Evolutionary conservation across 2,329 filamentous ascomycete genomes (phyloP).

Genomic region (Exophiala calicioides): DNA sequence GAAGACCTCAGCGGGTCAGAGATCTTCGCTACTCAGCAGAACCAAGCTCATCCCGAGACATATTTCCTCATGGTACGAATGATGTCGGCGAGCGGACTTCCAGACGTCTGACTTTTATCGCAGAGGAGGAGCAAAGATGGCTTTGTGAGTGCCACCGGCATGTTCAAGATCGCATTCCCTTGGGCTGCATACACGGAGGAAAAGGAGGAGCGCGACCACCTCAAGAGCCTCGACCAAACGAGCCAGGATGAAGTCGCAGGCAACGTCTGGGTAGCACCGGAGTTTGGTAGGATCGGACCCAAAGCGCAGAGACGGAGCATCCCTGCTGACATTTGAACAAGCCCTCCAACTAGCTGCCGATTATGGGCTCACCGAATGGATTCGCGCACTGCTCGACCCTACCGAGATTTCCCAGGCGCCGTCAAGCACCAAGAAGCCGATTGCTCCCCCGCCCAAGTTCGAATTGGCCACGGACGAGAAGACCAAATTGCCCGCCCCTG

Average conservation of each 20-base stretch:
- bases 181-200: conserved; percentile 64
- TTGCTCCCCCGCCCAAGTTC: conserved; percentile 79
- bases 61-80: conserved; percentile 85
- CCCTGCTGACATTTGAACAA: conserved; percentile 40
- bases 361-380: conserved; percentile 84
- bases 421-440: conserved; percentile 71
- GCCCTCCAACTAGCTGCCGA: conserved; percentile 82
- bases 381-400: conserved; percentile 88
- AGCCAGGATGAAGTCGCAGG: conserved; percentile 91
- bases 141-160: conserved; percentile 66
- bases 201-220: conserved; percentile 64
- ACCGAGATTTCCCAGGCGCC: conserved; percentile 69
- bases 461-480: conserved; percentile 57
- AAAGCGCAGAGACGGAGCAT: not conserved
- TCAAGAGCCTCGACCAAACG: conserved; percentile 76
- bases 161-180: conserved; percentile 70
- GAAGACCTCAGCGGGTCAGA: conserved; percentile 85
- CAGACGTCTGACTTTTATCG: conserved; percentile 19
- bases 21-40: conserved; percentile 77
- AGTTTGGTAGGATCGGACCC: conserved; percentile 55
- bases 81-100: not conserved
- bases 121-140: conserved; percentile 66
- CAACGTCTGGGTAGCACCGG: conserved; percentile 91
- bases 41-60: conserved; percentile 69
- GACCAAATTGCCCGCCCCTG: conserved; percentile 33